Evolutionary conservation across 257 asterid genomes (phyloP), one percentile per base, ranked within the genome.

Genomic region (Euphrasia confusa): DNA sequence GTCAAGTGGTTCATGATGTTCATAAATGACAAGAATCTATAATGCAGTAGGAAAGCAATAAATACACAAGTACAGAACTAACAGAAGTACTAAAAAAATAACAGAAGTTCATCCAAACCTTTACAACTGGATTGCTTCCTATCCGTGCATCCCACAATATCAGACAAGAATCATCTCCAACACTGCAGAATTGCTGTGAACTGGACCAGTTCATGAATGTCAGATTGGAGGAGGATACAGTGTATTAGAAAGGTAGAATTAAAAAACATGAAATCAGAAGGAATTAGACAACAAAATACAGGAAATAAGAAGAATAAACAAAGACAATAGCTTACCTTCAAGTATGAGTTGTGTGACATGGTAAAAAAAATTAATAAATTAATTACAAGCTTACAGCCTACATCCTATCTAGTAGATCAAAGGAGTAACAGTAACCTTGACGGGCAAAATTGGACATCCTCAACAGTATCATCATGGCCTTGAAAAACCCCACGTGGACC

Each of bases 161-260:
- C 77, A 93, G 81, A 74, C 97, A 87, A 47, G 99, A 89, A 81
- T 93, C 99, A 75, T 93, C 95, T 59, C 99, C 99, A 73, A 93
- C 99, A 62, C 99, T 93, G 69, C 97, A 93, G 47, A 93, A 93
- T 68, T 93, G 96, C 92, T 89, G 94, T 13, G 95, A 85, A 73
- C 99, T 93, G 70, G 77, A 87, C 58, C 61, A 68, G 61, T 61
- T 28, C 56, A 28, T 24, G 28, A 69, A 66, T 53, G 66, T 58
- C 68, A 69, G 71, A 53, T 54, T 61, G 63, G 52, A 48, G 26
- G 4, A 14, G 44, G 1, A 13, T 27, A 11, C 32, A 72, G 13
- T 56, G 30, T 15, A 50, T 60, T 10, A 26, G n/a, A 54, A 60
- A 54, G 4, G 67, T 27, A 60, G 33, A 54, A 48, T 33, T 18